These are phyloP conservation scores for Exutisphaerella laricina DNA, from an alignment of 2,329 filamentous ascomycete genomes.

Conservation along the genomic window DNA sequence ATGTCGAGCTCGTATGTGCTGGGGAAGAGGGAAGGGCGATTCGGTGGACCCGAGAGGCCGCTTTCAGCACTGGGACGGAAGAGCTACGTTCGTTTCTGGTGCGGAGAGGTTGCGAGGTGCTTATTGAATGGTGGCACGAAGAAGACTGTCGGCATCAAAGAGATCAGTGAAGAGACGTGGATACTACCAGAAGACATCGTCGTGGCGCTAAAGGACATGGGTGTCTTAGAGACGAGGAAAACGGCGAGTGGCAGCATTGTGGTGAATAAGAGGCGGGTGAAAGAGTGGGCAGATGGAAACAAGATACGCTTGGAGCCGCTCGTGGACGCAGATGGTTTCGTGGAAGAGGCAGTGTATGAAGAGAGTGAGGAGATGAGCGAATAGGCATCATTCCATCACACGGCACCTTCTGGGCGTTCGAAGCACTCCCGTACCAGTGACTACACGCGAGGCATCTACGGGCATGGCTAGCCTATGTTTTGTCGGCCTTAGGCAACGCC, in stretches of 20 bases:
- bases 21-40: constrained; percentile 70
- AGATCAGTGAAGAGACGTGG: constrained; percentile 72
- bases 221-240: constrained; percentile 55
- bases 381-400: neutral
- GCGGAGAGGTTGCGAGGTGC: constrained; percentile 70
- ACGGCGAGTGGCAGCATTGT: constrained; percentile 46
- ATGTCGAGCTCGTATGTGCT: constrained; percentile 95
- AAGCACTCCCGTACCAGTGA: too few relatives aligned
- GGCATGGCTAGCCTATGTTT: too few relatives aligned
- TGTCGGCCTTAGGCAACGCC: too few relatives aligned
- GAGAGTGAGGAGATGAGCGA: constrained; percentile 19
- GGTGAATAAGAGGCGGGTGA: constrained; percentile 55
- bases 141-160: constrained; percentile 58
- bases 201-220: constrained; percentile 72
- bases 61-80: constrained; percentile 77
- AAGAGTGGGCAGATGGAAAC: constrained; percentile 61
- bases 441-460: too few relatives aligned
- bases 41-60: constrained; percentile 91
- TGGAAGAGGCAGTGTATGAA: constrained; percentile 52
- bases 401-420: too few relatives aligned
- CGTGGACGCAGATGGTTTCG: constrained; percentile 70
- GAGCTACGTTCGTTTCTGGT: constrained; percentile 83
- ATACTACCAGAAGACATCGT: constrained; percentile 83
- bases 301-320: constrained; percentile 58
- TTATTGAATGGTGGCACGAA: constrained; percentile 44